Evolutionary conservation across 306 rosid species (phyloP), one percentile per base, ranked within the genome.

Genomic region (Quercus alba): DNA sequence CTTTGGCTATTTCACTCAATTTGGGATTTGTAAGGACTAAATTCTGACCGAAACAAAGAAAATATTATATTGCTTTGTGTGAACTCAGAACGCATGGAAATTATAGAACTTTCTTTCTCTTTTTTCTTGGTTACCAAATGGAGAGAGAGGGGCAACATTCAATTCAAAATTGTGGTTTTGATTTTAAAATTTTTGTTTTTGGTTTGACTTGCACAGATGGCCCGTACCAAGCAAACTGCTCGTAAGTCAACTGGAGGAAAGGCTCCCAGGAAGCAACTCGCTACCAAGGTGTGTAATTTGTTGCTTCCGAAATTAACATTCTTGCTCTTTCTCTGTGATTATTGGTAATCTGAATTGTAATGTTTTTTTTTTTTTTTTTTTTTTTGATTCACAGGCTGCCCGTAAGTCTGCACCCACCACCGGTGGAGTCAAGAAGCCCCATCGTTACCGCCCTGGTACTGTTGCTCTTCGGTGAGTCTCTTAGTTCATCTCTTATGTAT

Each of bases 181-280:
- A 17, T 78, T 13, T 1, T 25, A 1, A 55, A 38, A 10, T 52
- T 0, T 5, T 3, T 5, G 25, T 28, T 7, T 0, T 57, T 52
- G 18, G 46, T 38, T 38, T 41, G 12, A 41, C 2, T 41, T 41
- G 46, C 46, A 41, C 63, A 94, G 97, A 94, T 94, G 98, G 98
- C 98, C 44, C 98, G 98, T 94, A 94, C 98, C 0, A 94, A 94
- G 88, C 98, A 94, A 89, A 94, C 98, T 20, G 98, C 98, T 61
- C 98, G 98, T 1, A 94, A 94, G 85, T 94, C 98, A 0, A 94
- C 98, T 0, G 97, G 98, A 78, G 98, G 98, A 74, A 94, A 94
- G 78, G 98, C 98, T 12, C 98, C 97, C 0, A 86, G 98, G 90
- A 94, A 94, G 97, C 98, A 94, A 74, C 97, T 94, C 19, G 98